A percentile compares a stretch with the other conserved stretches of the same genome.
Evolutionary conservation across 441 rosid species (phyloP).

Genomic region (Croton setiger): DNA sequence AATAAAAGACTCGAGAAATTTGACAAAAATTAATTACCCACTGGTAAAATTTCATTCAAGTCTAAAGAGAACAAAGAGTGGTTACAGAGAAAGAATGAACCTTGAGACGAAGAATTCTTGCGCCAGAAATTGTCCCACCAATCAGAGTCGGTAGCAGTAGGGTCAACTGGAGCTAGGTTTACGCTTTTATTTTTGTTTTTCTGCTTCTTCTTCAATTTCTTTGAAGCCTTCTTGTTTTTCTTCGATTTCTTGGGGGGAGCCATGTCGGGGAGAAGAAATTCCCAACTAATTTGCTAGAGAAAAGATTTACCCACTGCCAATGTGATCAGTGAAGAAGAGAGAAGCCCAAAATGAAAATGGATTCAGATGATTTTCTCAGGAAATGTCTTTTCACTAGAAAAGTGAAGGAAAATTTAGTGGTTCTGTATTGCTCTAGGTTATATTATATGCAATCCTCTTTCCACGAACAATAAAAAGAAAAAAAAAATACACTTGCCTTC

Average conservation of each 20-base stretch:
- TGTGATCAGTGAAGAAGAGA: neutral
- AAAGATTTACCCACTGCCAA: neutral
- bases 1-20: neutral
- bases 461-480: no score
- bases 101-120: conserved; percentile 70
- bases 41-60: neutral
- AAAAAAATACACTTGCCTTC: no score
- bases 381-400: neutral
- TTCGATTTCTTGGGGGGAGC: conserved; percentile 55
- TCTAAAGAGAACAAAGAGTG: neutral
- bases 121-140: conserved; percentile 92
- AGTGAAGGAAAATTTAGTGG: neutral
- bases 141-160: conserved; percentile 67
- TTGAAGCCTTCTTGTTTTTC: conserved; percentile 49
- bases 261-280: conserved; percentile 21
- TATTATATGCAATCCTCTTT: no score
- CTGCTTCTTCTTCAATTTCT: conserved; percentile 49
- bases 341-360: neutral
- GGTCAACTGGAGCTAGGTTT: conserved; percentile 52
- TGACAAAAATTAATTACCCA: neutral
- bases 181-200: conserved; percentile 29
- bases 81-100: conserved; percentile 27
- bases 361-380: neutral
- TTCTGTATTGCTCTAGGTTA: no score
- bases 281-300: neutral